These are phyloP conservation scores for Phlyctochytrium planicorne DNA, from an alignment of 192 early-diverging fungal genomes.

Conservation along the genomic window DNA sequence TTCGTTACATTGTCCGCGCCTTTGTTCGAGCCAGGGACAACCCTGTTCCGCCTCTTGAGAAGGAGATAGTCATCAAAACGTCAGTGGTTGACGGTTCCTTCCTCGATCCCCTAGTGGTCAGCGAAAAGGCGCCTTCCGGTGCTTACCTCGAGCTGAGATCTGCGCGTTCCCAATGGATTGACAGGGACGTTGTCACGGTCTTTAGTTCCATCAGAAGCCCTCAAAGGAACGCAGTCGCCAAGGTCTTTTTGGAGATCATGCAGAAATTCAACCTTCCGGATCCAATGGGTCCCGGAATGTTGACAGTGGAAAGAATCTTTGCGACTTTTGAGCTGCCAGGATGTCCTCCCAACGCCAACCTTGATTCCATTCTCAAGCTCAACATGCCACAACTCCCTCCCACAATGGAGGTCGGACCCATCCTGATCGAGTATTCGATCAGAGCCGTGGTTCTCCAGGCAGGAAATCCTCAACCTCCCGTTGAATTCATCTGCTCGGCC, in stretches of 20 bases:
- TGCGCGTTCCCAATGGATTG: not conserved
- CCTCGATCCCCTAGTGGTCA: not conserved
- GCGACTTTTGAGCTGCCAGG: not conserved
- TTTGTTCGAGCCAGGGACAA: not conserved
- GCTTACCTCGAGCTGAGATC: not conserved
- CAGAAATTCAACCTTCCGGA: not conserved
- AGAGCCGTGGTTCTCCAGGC: not conserved
- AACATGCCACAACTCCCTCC: not conserved
- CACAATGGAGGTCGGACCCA: not conserved
- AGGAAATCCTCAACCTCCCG: not conserved
- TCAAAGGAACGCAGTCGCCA: not conserved
- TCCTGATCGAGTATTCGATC: not conserved
- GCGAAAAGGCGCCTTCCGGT: not conserved
- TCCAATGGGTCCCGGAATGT: not conserved
- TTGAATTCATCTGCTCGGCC: not conserved
- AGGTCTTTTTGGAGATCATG: conserved; percentile 1
- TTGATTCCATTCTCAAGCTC: not conserved
- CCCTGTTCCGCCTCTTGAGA: not conserved
- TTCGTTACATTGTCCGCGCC: conserved; percentile 4
- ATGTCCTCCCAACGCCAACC: not conserved
- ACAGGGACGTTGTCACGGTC: not conserved
- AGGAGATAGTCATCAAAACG: not conserved
- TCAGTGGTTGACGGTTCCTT: not conserved
- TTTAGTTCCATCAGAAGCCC: not conserved
- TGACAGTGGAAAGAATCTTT: not conserved